phyloP scores from a whole-genome alignment of 139 green algal species.

The Micromonas commoda region DNA sequence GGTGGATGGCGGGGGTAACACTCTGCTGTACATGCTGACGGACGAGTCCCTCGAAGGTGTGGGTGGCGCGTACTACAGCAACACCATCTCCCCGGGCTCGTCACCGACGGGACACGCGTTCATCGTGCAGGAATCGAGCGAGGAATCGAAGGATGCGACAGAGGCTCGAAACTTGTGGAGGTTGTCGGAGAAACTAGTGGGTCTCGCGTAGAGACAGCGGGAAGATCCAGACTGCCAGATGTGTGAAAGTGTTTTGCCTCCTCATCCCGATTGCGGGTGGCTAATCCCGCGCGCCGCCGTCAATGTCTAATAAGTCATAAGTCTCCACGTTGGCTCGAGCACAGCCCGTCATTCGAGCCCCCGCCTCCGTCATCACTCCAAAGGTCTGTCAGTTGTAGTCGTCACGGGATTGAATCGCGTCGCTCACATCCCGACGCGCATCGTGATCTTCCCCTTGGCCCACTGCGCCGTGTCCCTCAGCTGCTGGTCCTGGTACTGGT shows the following conservation, averaged over 20 bases:
- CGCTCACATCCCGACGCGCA: background rate
- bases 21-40: slow-evolving; percentile 11
- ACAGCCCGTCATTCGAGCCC: too few species aligned
- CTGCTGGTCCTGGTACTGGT: background rate
- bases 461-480: slow-evolving; percentile 21
- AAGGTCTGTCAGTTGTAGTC: too few species aligned
- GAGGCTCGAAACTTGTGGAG: slow-evolving; percentile 11
- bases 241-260: too few species aligned
- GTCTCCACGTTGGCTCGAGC: too few species aligned
- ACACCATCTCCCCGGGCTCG: background rate
- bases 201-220: too few species aligned
- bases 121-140: background rate
- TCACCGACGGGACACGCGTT: slow-evolving; percentile 9
- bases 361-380: too few species aligned
- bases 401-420: background rate
- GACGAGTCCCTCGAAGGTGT: slow-evolving; percentile 6
- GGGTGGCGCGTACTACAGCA: slow-evolving; percentile 16
- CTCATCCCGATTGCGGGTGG: too few species aligned
- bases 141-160: background rate
- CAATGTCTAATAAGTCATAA: too few species aligned
- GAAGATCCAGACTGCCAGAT: too few species aligned
- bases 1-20: slow-evolving; percentile 27
- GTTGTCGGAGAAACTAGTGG: slow-evolving; percentile 20
- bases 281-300: too few species aligned
- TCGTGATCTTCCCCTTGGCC: background rate